A percentile compares a stretch with the other conserved stretches of the same genome.
These are phyloP conservation scores for Sphagnum fallax DNA, from an alignment of 228 moss, liverwort and hornwort species.

Conservation along the genomic window DNA sequence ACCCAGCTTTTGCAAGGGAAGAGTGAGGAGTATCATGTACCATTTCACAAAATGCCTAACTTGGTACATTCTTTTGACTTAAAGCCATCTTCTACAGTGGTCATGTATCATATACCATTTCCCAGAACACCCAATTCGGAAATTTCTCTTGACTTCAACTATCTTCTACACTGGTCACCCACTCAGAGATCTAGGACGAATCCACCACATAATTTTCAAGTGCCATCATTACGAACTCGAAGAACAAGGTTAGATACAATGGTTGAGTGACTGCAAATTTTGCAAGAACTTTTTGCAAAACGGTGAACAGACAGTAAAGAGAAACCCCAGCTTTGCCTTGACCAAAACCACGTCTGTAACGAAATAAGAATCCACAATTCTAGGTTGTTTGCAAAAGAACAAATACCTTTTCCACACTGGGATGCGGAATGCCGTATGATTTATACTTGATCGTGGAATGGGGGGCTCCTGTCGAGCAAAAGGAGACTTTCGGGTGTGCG, in stretches of 20 bases:
- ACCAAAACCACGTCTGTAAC: not conserved
- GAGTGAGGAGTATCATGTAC: not conserved
- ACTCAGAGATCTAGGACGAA: too few species aligned
- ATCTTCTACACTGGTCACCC: too few species aligned
- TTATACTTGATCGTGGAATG: constrained; percentile 67
- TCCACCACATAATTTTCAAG: not conserved
- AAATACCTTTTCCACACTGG: constrained; percentile 20
- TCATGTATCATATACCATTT: too few species aligned
- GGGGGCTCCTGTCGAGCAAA: constrained; percentile 11
- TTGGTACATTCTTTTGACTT: not conserved
- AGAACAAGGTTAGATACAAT: not conserved
- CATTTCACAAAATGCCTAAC: not conserved
- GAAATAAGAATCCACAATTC: not conserved
- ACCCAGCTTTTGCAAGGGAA: not conserved
- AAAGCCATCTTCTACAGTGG: not conserved
- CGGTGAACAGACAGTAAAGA: not conserved
- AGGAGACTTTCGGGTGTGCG: constrained; percentile 21
- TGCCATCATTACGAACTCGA: constrained; percentile 1
- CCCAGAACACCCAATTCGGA: too few species aligned
- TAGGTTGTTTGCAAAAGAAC: not conserved
- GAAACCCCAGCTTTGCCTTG: not conserved
- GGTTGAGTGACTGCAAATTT: not conserved
- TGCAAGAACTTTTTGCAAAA: not conserved
- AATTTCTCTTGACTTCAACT: too few species aligned
- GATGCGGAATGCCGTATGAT: constrained; percentile 33